Percentiles rank a stretch among this genome's conserved stretches.
Evolutionary conservation across 2,329 filamentous ascomycete genomes (phyloP).

Genomic region (Podosphaera xanthii): DNA sequence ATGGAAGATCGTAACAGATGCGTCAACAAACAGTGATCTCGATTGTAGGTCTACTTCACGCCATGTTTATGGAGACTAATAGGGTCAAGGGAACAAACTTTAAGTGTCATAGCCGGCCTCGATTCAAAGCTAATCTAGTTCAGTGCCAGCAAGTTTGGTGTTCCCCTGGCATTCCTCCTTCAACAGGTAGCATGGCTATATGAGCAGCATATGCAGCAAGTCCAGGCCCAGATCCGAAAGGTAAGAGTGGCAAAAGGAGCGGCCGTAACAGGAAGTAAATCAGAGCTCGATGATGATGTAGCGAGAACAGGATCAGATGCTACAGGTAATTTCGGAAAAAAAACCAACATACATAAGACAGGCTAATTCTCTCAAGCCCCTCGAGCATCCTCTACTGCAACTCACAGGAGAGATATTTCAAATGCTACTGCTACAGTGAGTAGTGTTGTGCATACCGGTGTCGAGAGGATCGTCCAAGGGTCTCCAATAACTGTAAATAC

Average conservation of each 20-base stretch:
- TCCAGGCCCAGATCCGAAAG: conserved; percentile 73
- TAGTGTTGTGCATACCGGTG: conserved; percentile 8
- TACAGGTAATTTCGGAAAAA: conserved; percentile 11
- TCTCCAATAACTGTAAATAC: not conserved
- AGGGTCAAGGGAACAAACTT: conserved; percentile 46
- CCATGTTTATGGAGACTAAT: too few species aligned
- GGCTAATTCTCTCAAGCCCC: conserved; percentile 10
- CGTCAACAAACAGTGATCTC: conserved; percentile 56
- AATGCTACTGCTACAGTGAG: conserved; percentile 9
- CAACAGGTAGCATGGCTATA: conserved; percentile 89
- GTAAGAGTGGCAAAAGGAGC: conserved; percentile 35
- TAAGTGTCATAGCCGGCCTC: conserved; percentile 21
- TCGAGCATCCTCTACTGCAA: conserved; percentile 12
- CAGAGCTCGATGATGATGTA: conserved; percentile 20
- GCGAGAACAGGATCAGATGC: conserved; percentile 29
- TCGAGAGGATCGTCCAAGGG: conserved; percentile 4
- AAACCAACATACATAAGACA: not conserved
- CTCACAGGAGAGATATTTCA: conserved; percentile 13
- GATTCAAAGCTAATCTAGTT: conserved; percentile 3
- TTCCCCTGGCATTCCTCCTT: conserved; percentile 69
- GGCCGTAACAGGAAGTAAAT: conserved; percentile 26
- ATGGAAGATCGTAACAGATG: conserved; percentile 74
- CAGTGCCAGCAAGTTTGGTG: conserved; percentile 56
- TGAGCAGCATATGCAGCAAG: conserved; percentile 72
- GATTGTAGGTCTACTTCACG: conserved; percentile 39